phyloP scores from a whole-genome alignment of 2,329 filamentous ascomycete species.

The Sporothrix dimorphospora region DNA sequence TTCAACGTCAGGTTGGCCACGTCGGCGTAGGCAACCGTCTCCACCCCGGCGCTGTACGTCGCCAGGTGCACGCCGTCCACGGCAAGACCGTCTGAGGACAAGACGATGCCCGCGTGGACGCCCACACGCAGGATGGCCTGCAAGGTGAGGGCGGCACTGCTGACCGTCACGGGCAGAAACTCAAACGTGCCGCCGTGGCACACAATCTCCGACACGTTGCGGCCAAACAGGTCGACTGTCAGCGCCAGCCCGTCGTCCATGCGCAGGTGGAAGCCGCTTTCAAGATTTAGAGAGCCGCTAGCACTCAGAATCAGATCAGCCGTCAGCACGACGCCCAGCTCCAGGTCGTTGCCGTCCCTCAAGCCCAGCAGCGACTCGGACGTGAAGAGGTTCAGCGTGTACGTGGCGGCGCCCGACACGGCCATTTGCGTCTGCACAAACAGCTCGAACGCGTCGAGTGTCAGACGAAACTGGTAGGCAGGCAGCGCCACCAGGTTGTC shows the following conservation, averaged over 20 bases:
- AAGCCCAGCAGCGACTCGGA: conserved; percentile 51
- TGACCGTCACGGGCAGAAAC: conserved; percentile 58
- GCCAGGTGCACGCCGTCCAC: conserved; percentile 34
- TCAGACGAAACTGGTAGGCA: conserved; percentile 48
- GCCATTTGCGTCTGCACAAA: conserved; percentile 53
- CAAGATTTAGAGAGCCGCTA: conserved; percentile 53
- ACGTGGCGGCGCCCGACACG: conserved; percentile 47
- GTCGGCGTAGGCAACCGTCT: conserved; percentile 54
- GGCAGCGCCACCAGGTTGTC: conserved; percentile 47
- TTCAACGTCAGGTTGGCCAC: conserved; percentile 59
- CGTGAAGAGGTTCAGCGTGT: conserved; percentile 53
- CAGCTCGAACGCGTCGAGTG: conserved; percentile 56
- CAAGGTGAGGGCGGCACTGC: conserved; percentile 45
- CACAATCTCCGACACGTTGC: conserved; percentile 51
- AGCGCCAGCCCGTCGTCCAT: conserved; percentile 55
- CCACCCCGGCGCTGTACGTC: conserved; percentile 49
- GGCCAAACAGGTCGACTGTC: conserved; percentile 54
- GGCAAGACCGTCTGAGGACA: conserved; percentile 28
- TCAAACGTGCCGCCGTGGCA: conserved; percentile 58
- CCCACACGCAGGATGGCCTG: conserved; percentile 53
- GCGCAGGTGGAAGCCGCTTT: conserved; percentile 58
- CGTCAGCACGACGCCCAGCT: conserved; percentile 52
- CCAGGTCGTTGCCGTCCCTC: conserved; percentile 43
- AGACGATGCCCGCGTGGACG: conserved; percentile 48
- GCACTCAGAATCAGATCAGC: conserved; percentile 57